Conservation (phyloP, 352 stramenopile species). For the Aphanomyces cochlioides region DNA sequence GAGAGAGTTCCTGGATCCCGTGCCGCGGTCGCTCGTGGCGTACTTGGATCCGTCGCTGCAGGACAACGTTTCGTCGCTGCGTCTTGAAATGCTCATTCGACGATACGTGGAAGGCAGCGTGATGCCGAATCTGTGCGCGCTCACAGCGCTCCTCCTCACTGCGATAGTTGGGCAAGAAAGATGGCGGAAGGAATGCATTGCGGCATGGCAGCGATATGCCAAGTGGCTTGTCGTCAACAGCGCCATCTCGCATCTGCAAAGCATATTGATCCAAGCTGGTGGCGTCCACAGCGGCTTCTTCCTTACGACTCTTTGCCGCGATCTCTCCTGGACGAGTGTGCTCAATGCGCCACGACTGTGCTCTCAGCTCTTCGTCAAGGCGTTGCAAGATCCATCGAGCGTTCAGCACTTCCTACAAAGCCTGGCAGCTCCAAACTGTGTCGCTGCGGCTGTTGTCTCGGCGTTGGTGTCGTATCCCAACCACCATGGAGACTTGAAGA, state of each 20-base stretch:
- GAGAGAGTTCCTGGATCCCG: neutral
- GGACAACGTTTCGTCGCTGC: slow-evolving; percentile 7
- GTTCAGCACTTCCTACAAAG: neutral
- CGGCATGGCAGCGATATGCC: neutral
- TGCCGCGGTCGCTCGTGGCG: neutral
- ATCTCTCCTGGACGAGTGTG: neutral
- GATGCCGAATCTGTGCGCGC: neutral
- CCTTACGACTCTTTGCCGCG: neutral
- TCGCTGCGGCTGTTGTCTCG: neutral
- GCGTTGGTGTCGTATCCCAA: neutral
- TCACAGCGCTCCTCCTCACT: neutral
- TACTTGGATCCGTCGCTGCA: neutral
- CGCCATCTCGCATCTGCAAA: neutral
- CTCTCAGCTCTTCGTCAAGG: neutral
- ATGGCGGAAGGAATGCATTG: neutral
- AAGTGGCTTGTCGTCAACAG: slow-evolving; percentile 8
- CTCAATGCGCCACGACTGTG: slow-evolving; percentile 5
- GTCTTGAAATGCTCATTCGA: slow-evolving; percentile 21
- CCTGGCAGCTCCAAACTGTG: neutral
- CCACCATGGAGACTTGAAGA: neutral
- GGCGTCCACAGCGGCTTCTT: neutral
- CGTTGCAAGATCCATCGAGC: neutral
- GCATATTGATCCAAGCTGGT: neutral
- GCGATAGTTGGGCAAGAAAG: neutral
- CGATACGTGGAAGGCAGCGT: neutral